Evolutionary conservation across 805 yeast species (phyloP), one percentile per base, ranked within the genome.

Genomic region (Lachancea dasiensis): DNA sequence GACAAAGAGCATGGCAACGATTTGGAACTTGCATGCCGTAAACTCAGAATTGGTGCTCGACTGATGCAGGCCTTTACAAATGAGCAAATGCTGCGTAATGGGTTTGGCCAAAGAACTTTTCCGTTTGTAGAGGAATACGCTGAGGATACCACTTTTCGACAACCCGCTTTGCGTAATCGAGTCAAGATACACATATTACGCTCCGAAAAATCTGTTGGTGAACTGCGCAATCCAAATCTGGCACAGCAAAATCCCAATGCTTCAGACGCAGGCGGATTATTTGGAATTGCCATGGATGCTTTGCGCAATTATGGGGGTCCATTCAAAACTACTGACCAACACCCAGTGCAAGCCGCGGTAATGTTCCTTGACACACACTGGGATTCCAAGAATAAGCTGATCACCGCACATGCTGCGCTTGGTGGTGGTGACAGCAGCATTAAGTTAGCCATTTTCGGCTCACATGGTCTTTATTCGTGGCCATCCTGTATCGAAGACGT

Each of bases 401-500:
- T 92, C 33, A 58, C 77, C 25, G 86, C 86, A 2, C 97, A 92
- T 63, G 97, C 97, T 2, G 97, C 97, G 0, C 64, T 90, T 13
- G 97, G 97, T 31, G 97, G 97, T 20, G 92, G 92, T 9, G 70
- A 72, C 18, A 79, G 71, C 28, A 66, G 75, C 29, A 65, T 86
- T 29, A 78, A 78, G 46, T 62, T 92, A 38, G 97, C 95, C 1
- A 86, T 92, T 7, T 90, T 89, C 61, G 98, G 98, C 5, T 80
- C 95, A 5, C 97, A 92, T 54, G 92, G 95, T 0, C 48, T 86
- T 9, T 89, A 84, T 57, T 75, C 95, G 1, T 92, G 95, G 94
- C 97, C 98, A n/a, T 60, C 72, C n/a, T 73, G 72, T 40, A 67
- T 86, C 44, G 92, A 86, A 41, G 79, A 78, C 26, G 59, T 92